Evolutionary conservation across 345 rosid species (phyloP), one percentile per base, ranked within the genome.

Genomic region (Populus nigra): DNA sequence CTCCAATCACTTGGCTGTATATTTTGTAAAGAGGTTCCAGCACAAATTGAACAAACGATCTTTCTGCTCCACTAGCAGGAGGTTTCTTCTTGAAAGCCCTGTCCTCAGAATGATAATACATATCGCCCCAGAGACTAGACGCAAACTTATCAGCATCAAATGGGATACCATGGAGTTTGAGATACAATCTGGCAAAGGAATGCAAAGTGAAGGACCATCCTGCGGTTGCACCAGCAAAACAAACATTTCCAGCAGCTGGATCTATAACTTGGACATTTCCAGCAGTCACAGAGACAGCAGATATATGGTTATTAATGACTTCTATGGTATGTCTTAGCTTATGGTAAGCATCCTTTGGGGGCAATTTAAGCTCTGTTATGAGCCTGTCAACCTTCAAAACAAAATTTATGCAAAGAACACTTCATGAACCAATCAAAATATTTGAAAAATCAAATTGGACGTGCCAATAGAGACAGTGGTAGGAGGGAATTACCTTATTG

Each of bases 171-270:
- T 96, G 97, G 83, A 96, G 96, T 86, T 90, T 96, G 76, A 90
- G 88, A 87, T 96, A 93, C 73, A 92, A 74, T 79, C 90, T 93
- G 22, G 99, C 94, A 91, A 96, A 96, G 59, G 99, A 96, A 15
- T 93, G 99, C 87, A 96, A 87, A 73, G 99, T 92, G 88, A 93
- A 96, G 45, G 96, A 92, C 98, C 99, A 96, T 73, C 99, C 99
- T 0, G 99, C 97, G 33, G 91, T 88, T 12, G 87, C 99, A 89
- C 97, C 84, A 27, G 99, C 97, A 88, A 96, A 96, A 82, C 99
- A 92, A 76, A 92, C 97, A 86, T 96, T 96, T 79, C 99, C 98
- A 73, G 93, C 93, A 69, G 80, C 86, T 25, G 99, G 99, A 82
- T 96, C 98, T 82, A 96, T 90, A 57, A 88, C 83, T 61, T 89